Conservation (phyloP, 139 green algal species). For the Haematococcus sp. region DNA sequence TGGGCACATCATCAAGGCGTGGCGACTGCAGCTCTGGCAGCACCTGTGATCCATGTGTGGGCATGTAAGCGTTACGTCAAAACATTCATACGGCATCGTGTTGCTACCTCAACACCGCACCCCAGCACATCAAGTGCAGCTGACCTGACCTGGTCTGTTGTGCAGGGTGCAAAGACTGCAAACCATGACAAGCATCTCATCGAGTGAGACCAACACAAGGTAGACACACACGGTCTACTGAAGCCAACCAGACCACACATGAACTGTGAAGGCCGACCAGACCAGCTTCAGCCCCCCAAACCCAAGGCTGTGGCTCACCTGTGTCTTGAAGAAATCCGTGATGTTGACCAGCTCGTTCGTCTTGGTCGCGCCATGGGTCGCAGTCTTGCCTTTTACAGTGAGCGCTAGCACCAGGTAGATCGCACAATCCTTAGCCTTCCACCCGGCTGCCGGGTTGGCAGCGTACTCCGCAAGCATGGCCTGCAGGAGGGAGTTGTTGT, state of each 20-base stretch:
- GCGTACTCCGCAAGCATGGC: slow-evolving; percentile 69
- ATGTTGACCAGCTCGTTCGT: slow-evolving; percentile 92
- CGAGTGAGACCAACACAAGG: too few species aligned
- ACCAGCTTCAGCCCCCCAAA: too few species aligned
- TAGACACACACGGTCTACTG: too few species aligned
- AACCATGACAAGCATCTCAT: too few species aligned
- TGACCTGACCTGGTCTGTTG: too few species aligned
- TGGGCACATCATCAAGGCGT: slow-evolving; percentile 59
- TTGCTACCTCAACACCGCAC: not conserved
- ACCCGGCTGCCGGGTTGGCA: slow-evolving; percentile 57
- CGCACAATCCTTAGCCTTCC: slow-evolving; percentile 93
- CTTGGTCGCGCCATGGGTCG: slow-evolving; percentile 75
- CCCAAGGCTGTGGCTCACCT: slow-evolving; percentile 64
- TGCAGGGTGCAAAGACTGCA: too few species aligned
- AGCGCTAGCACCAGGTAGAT: slow-evolving; percentile 94
- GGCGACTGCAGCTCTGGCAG: slow-evolving; percentile 77
- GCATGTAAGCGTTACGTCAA: not conserved
- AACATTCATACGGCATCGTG: too few species aligned
- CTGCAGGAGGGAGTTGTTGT: slow-evolving; percentile 3
- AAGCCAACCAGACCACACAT: too few species aligned
- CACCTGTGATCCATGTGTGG: slow-evolving; percentile 48
- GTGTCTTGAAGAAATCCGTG: slow-evolving; percentile 78
- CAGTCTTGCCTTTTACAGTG: slow-evolving; percentile 70
- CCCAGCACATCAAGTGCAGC: too few species aligned
- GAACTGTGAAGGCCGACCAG: too few species aligned